These are phyloP conservation scores for Tothia fuscella DNA, from an alignment of 2,329 filamentous ascomycete species.

Conservation along the genomic window DNA sequence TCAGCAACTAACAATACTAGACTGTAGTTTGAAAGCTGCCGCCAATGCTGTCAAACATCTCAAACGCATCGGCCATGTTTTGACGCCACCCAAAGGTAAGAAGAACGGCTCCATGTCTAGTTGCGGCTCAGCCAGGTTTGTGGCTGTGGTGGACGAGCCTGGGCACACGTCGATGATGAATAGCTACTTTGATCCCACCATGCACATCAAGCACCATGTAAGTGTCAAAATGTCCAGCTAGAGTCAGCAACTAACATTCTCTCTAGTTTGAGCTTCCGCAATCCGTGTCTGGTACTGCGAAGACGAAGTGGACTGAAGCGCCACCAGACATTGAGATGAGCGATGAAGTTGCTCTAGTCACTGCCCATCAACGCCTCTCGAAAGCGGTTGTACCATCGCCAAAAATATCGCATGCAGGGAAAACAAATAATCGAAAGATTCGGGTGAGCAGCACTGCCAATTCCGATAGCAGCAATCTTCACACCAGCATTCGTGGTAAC, in stretches of 20 bases:
- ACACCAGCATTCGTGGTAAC: conserved; percentile 2
- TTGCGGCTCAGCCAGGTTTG: conserved; percentile 9
- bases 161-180: conserved; percentile 11
- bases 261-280: conserved; percentile 4
- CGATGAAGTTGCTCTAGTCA: too few relatives aligned
- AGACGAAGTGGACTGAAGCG: too few relatives aligned
- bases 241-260: background rate
- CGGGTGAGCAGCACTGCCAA: too few relatives aligned
- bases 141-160: conserved; percentile 6
- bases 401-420: too few relatives aligned
- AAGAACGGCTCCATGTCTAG: conserved; percentile 10
- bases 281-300: background rate
- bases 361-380: too few relatives aligned
- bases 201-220: conserved; percentile 17
- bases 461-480: background rate
- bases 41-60: conserved; percentile 13
- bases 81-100: conserved; percentile 7
- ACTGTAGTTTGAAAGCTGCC: conserved; percentile 15
- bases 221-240: background rate
- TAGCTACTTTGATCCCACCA: conserved; percentile 17
- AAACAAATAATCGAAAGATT: too few relatives aligned
- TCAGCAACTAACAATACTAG: conserved; percentile 11
- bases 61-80: conserved; percentile 11
- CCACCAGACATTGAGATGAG: background rate
- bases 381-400: too few relatives aligned